Percentiles rank a stretch among this genome's conserved stretches.
These are phyloP conservation scores for Phytophthora sansomeana DNA, from an alignment of 352 stramenopile species.

Conservation along the genomic window DNA sequence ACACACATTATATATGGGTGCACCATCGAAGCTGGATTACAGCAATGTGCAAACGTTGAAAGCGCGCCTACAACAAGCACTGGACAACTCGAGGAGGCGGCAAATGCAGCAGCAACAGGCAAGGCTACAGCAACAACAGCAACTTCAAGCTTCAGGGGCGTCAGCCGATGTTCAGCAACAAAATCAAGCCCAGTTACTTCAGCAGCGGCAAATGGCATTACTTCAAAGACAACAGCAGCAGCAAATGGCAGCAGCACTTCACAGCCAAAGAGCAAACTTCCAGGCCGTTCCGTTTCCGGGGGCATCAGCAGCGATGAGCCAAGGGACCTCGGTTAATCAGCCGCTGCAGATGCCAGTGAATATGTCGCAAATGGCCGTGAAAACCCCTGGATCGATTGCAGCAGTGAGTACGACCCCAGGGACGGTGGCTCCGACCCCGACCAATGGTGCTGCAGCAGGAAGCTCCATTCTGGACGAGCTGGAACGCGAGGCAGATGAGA, in stretches of 20 bases:
- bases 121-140: constrained; percentile 43
- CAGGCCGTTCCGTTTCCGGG: constrained; percentile 67
- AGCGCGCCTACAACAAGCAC: constrained; percentile 78
- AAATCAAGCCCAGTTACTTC: constrained; percentile 56
- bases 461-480: constrained; percentile 89
- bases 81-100: constrained; percentile 81
- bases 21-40: constrained; percentile 85
- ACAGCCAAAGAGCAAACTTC: constrained; percentile 73
- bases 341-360: constrained; percentile 65
- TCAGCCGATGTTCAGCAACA: constrained; percentile 50
- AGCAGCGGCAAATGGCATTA: constrained; percentile 67
- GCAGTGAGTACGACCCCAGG: constrained; percentile 29
- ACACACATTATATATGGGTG: constrained; percentile 90
- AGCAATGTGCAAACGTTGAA: constrained; percentile 91
- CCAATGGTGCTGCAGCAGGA: constrained; percentile 35
- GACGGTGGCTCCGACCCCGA: constrained; percentile 15
- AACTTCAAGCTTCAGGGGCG: constrained; percentile 50
- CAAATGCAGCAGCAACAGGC: constrained; percentile 81
- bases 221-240: constrained; percentile 78
- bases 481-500: constrained; percentile 87
- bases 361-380: constrained; percentile 51
- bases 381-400: constrained; percentile 27
- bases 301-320: constrained; percentile 39
- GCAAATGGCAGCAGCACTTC: constrained; percentile 77
- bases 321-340: constrained; percentile 47